Conservation (phyloP, 2,329 filamentous ascomycete genomes). For the Sphaceloma murrayae region DNA sequence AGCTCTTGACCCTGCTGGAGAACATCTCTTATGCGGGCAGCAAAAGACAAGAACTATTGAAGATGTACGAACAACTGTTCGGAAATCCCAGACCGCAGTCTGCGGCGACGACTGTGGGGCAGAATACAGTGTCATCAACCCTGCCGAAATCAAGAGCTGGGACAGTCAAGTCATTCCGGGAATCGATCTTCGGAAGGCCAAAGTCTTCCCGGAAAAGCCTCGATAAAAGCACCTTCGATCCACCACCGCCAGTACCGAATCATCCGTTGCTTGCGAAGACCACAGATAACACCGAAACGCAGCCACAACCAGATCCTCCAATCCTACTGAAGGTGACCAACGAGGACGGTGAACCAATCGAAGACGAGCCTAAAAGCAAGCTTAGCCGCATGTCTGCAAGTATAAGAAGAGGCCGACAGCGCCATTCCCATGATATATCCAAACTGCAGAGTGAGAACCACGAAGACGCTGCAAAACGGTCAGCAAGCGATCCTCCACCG, state of each 20-base stretch:
- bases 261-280: conserved; percentile 6
- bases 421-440: conserved; percentile 12
- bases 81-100: conserved; percentile 49
- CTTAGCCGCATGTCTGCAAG: conserved; percentile 12
- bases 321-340: conserved; percentile 71
- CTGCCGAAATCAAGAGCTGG: conserved; percentile 24
- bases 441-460: background rate
- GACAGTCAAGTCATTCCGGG: conserved; percentile 46
- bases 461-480: conserved; percentile 1
- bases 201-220: conserved; percentile 39
- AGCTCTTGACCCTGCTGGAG: conserved; percentile 72
- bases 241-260: conserved; percentile 21
- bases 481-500: conserved; percentile 11
- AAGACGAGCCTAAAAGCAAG: conserved; percentile 21
- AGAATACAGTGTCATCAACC: conserved; percentile 20
- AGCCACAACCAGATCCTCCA: conserved; percentile 33
- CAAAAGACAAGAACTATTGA: conserved; percentile 72
- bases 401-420: conserved; percentile 7
- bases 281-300: conserved; percentile 20
- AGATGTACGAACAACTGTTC: conserved; percentile 73
- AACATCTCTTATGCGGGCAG: conserved; percentile 81
- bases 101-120: conserved; percentile 41
- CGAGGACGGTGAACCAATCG: conserved; percentile 39
- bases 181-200: conserved; percentile 67
- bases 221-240: conserved; percentile 34